Conservation (phyloP, 306 rosid genomes). For the Dryas drummondii region DNA sequence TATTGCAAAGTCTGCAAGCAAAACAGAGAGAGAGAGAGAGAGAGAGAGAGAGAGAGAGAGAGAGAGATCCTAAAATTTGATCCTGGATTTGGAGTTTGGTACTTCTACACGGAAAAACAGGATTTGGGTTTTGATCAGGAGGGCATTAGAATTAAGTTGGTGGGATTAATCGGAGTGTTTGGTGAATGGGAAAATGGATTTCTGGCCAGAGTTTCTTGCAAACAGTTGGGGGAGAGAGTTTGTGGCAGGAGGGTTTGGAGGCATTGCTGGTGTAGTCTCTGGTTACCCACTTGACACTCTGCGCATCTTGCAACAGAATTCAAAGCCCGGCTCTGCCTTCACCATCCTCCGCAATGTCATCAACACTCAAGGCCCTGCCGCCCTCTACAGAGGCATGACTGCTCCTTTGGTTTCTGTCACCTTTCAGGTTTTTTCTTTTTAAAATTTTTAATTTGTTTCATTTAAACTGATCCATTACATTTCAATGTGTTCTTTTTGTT, state of each 20-base stretch:
- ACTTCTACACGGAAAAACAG: slow-evolving; percentile 12
- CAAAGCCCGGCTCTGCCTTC: slow-evolving; percentile 54
- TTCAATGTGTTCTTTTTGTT: not conserved
- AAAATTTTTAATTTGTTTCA: not conserved
- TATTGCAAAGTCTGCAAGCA: no score
- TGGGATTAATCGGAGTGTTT: not conserved
- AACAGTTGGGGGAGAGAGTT: slow-evolving; percentile 78
- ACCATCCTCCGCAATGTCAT: slow-evolving; percentile 52
- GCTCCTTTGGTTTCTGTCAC: slow-evolving; percentile 85
- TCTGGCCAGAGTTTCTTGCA: slow-evolving; percentile 82
- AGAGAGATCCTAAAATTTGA: not conserved
- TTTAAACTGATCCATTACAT: slow-evolving; percentile 1
- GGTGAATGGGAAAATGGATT: slow-evolving; percentile 49
- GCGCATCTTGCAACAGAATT: slow-evolving; percentile 55
- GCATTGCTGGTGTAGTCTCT: slow-evolving; percentile 74
- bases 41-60: not conserved
- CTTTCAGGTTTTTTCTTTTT: slow-evolving; percentile 58
- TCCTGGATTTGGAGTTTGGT: not conserved
- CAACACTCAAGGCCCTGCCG: slow-evolving; percentile 54
- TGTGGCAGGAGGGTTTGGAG: slow-evolving; percentile 91
- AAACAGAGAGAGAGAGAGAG: not conserved
- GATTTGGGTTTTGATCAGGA: not conserved
- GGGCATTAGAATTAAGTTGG: not conserved
- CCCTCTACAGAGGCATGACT: slow-evolving; percentile 82
- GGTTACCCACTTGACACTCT: slow-evolving; percentile 90